Conservation (phyloP, 2,329 filamentous ascomycete genomes). For the Bisporella sp. region DNA sequence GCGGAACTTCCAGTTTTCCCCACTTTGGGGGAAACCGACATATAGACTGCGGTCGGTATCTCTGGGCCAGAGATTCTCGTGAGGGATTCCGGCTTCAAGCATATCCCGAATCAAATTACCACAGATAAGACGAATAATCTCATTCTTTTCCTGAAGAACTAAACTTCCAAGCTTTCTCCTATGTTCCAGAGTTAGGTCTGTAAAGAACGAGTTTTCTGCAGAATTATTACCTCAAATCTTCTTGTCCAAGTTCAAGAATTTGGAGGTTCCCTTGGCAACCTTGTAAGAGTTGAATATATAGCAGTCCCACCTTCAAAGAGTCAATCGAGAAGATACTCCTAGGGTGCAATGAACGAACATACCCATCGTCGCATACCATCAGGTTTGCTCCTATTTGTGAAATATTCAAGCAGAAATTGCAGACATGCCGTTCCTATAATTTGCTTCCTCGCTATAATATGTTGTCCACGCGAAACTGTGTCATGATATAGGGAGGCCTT, state of each 20-base stretch:
- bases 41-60: slow-evolving; percentile 7
- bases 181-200: not conserved
- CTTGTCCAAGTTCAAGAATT: slow-evolving; percentile 12
- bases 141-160: slow-evolving; percentile 18
- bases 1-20: slow-evolving; percentile 14
- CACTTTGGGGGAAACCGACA: slow-evolving; percentile 16
- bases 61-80: slow-evolving; percentile 17
- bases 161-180: slow-evolving; percentile 17
- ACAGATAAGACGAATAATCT: slow-evolving; percentile 19
- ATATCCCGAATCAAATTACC: slow-evolving; percentile 17
- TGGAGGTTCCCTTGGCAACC: slow-evolving; percentile 11
- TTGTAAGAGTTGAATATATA: slow-evolving; percentile 21
- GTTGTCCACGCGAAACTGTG: not conserved
- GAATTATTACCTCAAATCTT: slow-evolving; percentile 14
- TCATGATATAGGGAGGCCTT: slow-evolving; percentile 14
- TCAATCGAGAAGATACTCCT: not conserved
- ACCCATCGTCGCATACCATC: slow-evolving; percentile 22
- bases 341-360: not conserved
- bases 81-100: slow-evolving; percentile 3
- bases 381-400: slow-evolving; percentile 10
- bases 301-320: slow-evolving; percentile 16
- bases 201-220: not conserved
- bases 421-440: slow-evolving; percentile 16
- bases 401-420: slow-evolving; percentile 12
- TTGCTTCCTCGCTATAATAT: slow-evolving; percentile 8